A percentile compares a stretch with the other conserved stretches of the same genome.
phyloP scores from a whole-genome alignment of 2,329 filamentous ascomycete species.

The Alternaria angustiovoidea region DNA sequence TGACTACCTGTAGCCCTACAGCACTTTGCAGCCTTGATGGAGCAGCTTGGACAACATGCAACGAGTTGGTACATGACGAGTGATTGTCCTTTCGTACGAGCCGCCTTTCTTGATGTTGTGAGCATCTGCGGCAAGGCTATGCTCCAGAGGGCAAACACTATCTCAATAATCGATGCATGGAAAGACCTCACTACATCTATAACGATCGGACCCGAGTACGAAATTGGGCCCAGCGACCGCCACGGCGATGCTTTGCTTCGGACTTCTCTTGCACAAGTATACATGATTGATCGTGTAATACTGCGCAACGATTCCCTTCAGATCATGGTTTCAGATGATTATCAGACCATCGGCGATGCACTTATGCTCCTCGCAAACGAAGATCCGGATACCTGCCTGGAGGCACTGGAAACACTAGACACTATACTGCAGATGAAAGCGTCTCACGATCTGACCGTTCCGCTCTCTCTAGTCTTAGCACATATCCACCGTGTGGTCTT shows the following conservation, averaged over 20 bases:
- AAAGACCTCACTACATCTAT: slow-evolving; percentile 25
- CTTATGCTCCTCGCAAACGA: slow-evolving; percentile 31
- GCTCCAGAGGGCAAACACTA: slow-evolving; percentile 27
- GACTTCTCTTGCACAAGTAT: slow-evolving; percentile 32
- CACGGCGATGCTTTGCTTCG: slow-evolving; percentile 28
- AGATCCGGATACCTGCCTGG: slow-evolving; percentile 39
- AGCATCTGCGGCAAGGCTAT: slow-evolving; percentile 37
- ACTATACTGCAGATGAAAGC: slow-evolving; percentile 23
- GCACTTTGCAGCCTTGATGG: slow-evolving; percentile 27
- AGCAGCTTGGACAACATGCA: slow-evolving; percentile 26
- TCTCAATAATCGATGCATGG: slow-evolving; percentile 31
- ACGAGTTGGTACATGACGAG: slow-evolving; percentile 26
- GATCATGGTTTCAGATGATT: slow-evolving; percentile 21
- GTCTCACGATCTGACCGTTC: slow-evolving; percentile 18
- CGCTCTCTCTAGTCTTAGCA: slow-evolving; percentile 29
- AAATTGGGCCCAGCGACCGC: slow-evolving; percentile 14
- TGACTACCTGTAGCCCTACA: slow-evolving; percentile 23
- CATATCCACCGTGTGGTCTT: slow-evolving; percentile 32
- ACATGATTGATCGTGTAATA: slow-evolving; percentile 38
- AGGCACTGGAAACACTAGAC: slow-evolving; percentile 33
- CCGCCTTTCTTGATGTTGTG: slow-evolving; percentile 49
- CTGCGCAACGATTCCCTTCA: slow-evolving; percentile 22
- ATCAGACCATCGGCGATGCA: slow-evolving; percentile 35
- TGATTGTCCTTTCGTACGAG: slow-evolving; percentile 45
- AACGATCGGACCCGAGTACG: slow-evolving; percentile 31